A percentile compares a stretch with the other conserved stretches of the same genome.
These are phyloP conservation scores for Peniophora sp. DNA, from an alignment of 1,284 basidiomycete genomes.

Conservation along the genomic window DNA sequence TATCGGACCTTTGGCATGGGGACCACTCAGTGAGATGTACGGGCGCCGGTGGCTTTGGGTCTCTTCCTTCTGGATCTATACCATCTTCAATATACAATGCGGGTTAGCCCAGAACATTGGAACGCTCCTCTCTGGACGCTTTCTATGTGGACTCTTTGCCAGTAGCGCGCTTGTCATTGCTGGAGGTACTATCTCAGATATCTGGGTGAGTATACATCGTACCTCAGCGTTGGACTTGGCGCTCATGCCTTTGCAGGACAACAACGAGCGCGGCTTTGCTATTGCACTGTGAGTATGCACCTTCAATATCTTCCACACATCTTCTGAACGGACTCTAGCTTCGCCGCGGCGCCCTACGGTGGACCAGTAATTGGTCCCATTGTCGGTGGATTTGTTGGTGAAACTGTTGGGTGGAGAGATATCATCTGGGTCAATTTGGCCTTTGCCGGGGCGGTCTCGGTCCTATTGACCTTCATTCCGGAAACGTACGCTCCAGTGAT, in stretches of 20 bases:
- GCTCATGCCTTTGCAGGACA: constrained; percentile 6
- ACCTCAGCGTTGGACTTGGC: constrained; percentile 3
- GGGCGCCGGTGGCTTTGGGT: constrained; percentile 38
- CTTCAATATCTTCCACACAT: constrained; percentile 3
- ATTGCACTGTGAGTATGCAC: constrained; percentile 18
- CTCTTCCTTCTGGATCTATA: constrained; percentile 39
- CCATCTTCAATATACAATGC: constrained; percentile 24
- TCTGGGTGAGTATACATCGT: constrained; percentile 16
- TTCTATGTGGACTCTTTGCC: constrained; percentile 49
- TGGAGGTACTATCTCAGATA: constrained; percentile 32
- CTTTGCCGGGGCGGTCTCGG: constrained; percentile 24
- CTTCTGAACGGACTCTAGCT: constrained; percentile 9
- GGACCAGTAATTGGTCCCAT: constrained; percentile 27
- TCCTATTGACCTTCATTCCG: constrained; percentile 11
- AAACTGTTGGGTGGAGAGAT: constrained; percentile 44
- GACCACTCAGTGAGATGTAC: constrained; percentile 39
- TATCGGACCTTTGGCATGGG: constrained; percentile 35
- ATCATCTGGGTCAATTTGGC: constrained; percentile 60
- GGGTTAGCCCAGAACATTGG: constrained; percentile 51
- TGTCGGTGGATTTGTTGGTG: constrained; percentile 28
- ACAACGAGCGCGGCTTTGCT: constrained; percentile 27
- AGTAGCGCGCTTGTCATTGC: constrained; percentile 29
- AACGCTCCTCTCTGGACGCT: constrained; percentile 52
- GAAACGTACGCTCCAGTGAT: constrained; percentile 39
- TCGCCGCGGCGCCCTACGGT: constrained; percentile 36